Base-by-base conservation (phyloP, 148 eudicot species). In the Salicornia ramosissima region DNA sequence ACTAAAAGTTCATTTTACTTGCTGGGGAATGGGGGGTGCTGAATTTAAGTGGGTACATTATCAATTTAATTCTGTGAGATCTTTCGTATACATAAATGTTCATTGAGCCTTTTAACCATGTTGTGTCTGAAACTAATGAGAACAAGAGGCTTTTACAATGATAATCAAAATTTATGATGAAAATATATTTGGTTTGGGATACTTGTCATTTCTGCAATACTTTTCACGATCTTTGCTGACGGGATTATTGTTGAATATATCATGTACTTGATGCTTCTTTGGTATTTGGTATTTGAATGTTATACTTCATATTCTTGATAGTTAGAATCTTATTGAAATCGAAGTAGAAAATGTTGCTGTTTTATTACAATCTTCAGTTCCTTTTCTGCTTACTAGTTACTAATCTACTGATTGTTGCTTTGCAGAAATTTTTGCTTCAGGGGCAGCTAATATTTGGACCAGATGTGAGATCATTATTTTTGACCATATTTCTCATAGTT, bases 401-500 rank as follows among this genome's bases (percentile, higher is more conserved):
- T 11, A 11, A 5, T n/a, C 50, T 63, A 53, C 71, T 56, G 31
- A 19, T 74, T 83, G 65, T 77, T 55, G 49, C 31, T 52, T 60
- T 83, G 87, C 99, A 94, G 99, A 91, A 73, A 80, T 94, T 94
- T 85, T 86, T 94, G 71, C 83, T 94, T 42, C 86, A 86, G 63
- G 99, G 99, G 70, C 76, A 82, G 75, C 83, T 94, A 70, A 80
- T 94, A 73, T 94, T 91, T 82, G 99, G 99, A 49, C 99, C 99
- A 15, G 99, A 94, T 82, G 97, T 87, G 55, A 86, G 97, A 77
- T 94, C 99, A 11, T 65, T 94, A 75, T 79, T 82, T 62, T 78
- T 94, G 72, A 94, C 99, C 67, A 88, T 94, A 79, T 82, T 94
- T 70, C 93, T 94, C 68, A 88, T 94, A 26, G 87, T 83, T 64